Base-by-base conservation (phyloP, 2,329 filamentous ascomycete genomes). In the Paecilomyces niveus region DNA sequence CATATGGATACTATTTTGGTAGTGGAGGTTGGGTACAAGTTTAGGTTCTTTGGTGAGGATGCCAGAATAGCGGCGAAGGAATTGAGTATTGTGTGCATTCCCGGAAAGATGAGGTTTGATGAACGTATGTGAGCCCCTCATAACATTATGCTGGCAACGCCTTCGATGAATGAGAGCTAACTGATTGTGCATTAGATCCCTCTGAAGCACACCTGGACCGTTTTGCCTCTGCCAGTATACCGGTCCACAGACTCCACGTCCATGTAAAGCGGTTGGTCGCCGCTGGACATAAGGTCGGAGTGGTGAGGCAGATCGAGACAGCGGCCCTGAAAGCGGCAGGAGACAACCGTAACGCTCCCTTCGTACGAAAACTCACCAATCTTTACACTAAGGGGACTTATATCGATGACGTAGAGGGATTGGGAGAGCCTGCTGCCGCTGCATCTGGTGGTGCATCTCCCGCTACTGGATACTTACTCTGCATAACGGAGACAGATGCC, bases 381-480 rank as follows among this genome's bases (percentile, higher is more conserved):
- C 81, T 99, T 6, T 99, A 99, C 75, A 99, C 94, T 8, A 99
- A 97, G 73, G 94, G 92, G 51, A 99, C 94, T 2, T 99, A 97
- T 67, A 88, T 99, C 58, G 94, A 97, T 69, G 94, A 99, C 71
- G 83, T 90, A 9, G 93, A 94, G 62, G 90, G 90, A 26, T 75
- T 96, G 4, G 88, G 89, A 56, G 66, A 77, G 57, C 68, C 79
- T 67, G 64, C 77, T 62, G 79, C 82, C 45, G 80, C 83, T 1
- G 81, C 85, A 0, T 78, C 83, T 0, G 85, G 83, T n/a, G 79
- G 81, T 21, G 65, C 67, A 3, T 81, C 84, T 3, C 79, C 81
- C 9, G 81, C 85, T 24, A 89, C 86, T 1, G 94, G 94, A n/a
- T 96, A 97, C 70, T 79, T 99, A 18, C 84, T 99, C 1, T 97